A percentile compares a stretch with the other conserved stretches of the same genome.
phyloP scores from a whole-genome alignment of 768 basidiomycete genomes.

The Suillus ampliporus region DNA sequence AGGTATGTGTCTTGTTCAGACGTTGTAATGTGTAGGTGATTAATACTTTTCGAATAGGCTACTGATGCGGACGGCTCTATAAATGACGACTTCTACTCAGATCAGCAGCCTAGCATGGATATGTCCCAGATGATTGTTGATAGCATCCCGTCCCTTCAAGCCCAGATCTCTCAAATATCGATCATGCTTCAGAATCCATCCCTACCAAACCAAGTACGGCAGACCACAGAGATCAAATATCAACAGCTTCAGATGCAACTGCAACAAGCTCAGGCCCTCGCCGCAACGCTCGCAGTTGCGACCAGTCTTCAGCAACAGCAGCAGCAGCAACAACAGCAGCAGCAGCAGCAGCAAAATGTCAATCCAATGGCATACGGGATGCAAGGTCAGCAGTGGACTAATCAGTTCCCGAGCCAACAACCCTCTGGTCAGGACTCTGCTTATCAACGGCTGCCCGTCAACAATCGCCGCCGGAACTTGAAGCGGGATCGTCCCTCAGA shows the following conservation, averaged over 20 bases:
- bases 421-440: constrained; percentile 76
- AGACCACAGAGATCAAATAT: constrained; percentile 83
- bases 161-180: constrained; percentile 81
- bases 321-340: constrained; percentile 47
- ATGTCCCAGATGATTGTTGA: constrained; percentile 75
- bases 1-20: constrained; percentile 39
- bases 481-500: constrained; percentile 87
- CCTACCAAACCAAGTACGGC: constrained; percentile 73
- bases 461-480: constrained; percentile 75
- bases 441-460: constrained; percentile 85
- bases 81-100: constrained; percentile 73
- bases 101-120: constrained; percentile 75
- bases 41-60: constrained; percentile 22
- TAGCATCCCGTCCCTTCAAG: constrained; percentile 82
- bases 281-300: constrained; percentile 65
- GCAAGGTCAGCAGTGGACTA: constrained; percentile 53
- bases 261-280: constrained; percentile 77
- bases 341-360: constrained; percentile 36
- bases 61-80: constrained; percentile 33
- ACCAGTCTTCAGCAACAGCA: constrained; percentile 61
- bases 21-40: background rate
- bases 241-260: constrained; percentile 82
- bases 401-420: constrained; percentile 67
- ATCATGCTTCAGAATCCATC: constrained; percentile 81
- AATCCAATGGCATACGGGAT: constrained; percentile 46